Conservation (phyloP, 2,329 filamentous ascomycete genomes). For the Thermochaetoides dissita region DNA sequence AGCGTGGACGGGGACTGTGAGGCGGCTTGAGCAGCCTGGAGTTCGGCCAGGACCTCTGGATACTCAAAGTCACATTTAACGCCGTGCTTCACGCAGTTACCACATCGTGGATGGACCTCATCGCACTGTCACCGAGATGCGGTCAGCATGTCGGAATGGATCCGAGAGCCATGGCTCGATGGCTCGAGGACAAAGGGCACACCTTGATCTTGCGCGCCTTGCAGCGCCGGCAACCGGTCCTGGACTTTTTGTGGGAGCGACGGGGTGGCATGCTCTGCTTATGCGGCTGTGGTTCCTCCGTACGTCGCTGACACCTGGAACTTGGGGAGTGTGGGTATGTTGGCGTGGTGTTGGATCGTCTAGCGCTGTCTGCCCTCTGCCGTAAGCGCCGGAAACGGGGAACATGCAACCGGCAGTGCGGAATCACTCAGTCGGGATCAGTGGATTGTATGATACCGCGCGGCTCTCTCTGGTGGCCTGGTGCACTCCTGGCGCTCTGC, state of each 20-base stretch:
- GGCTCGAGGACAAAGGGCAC: constrained; percentile 7
- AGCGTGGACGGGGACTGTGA: constrained; percentile 13
- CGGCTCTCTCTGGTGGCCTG: constrained; percentile 7
- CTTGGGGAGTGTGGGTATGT: not conserved
- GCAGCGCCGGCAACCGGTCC: constrained; percentile 51
- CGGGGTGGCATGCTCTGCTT: constrained; percentile 41
- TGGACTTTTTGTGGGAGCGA: constrained; percentile 54
- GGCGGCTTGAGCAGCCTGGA: constrained; percentile 25
- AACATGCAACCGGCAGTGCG: not conserved
- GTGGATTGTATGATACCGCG: not conserved
- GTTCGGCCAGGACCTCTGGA: constrained; percentile 31
- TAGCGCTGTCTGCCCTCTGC: too few relatives aligned
- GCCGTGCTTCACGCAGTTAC: constrained; percentile 54
- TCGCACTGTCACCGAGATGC: constrained; percentile 37
- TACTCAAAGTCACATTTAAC: constrained; percentile 52
- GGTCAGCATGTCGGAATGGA: not conserved
- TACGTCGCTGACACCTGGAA: too few relatives aligned
- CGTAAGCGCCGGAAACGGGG: not conserved
- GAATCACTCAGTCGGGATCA: not conserved
- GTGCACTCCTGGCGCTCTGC: constrained; percentile 1
- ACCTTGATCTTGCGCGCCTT: constrained; percentile 60
- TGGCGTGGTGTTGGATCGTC: not conserved
- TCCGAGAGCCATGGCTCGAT: not conserved
- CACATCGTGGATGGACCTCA: constrained; percentile 50
- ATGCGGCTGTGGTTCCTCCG: too few relatives aligned